A percentile compares a stretch with the other conserved stretches of the same genome.
Conservation (phyloP, 306 rosid species). For the Calophaca sinica region DNA sequence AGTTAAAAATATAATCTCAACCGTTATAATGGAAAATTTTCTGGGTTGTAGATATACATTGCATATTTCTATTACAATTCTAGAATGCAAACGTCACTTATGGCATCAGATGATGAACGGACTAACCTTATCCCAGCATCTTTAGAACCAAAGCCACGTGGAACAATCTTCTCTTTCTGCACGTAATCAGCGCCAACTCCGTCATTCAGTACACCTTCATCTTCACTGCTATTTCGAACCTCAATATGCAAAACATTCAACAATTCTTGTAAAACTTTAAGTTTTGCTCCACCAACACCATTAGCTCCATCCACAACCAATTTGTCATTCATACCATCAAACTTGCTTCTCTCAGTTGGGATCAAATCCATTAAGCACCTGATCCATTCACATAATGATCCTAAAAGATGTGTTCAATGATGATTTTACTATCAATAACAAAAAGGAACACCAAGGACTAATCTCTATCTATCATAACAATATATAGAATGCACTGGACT, state of each 20-base stretch:
- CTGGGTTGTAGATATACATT: conserved; percentile 23
- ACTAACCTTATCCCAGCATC: conserved; percentile 82
- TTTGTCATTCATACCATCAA: conserved; percentile 46
- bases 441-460: conserved; percentile 32
- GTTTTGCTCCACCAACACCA: conserved; percentile 92
- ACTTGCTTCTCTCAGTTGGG: conserved; percentile 53
- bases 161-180: conserved; percentile 94
- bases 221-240: conserved; percentile 75
- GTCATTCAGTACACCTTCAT: conserved; percentile 84
- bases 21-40: not conserved
- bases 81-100: conserved; percentile 21
- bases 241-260: conserved; percentile 68
- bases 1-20: conserved; percentile 1
- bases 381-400: conserved; percentile 56
- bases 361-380: conserved; percentile 89
- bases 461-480: conserved; percentile 8
- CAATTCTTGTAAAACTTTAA: conserved; percentile 57
- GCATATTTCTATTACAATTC: conserved; percentile 6
- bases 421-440: conserved; percentile 20
- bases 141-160: conserved; percentile 67
- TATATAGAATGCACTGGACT: conserved; percentile 42
- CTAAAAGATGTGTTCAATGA: conserved; percentile 37
- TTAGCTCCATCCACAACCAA: conserved; percentile 92
- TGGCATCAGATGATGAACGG: conserved; percentile 39
- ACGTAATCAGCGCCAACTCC: conserved; percentile 98